A percentile compares a stretch with the other conserved stretches of the same genome.
phyloP scores from a whole-genome alignment of 2,329 filamentous ascomycete species.

The Truncatella angustata region DNA sequence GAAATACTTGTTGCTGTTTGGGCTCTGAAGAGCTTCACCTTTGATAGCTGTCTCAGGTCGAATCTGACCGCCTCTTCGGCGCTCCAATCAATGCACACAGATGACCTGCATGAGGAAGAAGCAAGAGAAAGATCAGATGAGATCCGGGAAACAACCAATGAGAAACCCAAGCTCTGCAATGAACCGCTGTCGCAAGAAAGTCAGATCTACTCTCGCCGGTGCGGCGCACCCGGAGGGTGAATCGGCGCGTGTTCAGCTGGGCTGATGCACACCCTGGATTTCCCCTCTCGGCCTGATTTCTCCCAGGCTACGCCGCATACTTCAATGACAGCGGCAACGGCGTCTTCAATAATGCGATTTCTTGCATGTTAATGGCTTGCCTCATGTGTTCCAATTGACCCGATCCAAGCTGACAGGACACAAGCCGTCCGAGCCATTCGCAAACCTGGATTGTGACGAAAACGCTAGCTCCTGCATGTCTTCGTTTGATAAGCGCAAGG shows the following conservation, averaged over 20 bases:
- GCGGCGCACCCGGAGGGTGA: slow-evolving; percentile 6
- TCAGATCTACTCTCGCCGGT: slow-evolving; percentile 14
- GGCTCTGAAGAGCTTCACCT: slow-evolving; percentile 1
- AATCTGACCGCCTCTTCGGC: slow-evolving; percentile 14
- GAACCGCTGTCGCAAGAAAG: slow-evolving; percentile 5
- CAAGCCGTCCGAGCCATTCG: background rate
- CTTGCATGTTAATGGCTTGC: slow-evolving; percentile 1
- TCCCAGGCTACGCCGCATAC: background rate
- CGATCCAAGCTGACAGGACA: background rate
- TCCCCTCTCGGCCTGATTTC: slow-evolving; percentile 2
- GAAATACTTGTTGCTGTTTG: background rate
- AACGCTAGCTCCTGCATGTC: slow-evolving; percentile 1
- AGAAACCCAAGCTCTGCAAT: slow-evolving; percentile 8
- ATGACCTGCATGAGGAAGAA: slow-evolving; percentile 19
- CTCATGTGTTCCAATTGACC: background rate
- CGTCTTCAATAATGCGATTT: slow-evolving; percentile 6
- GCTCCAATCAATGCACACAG: background rate
- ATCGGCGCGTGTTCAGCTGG: slow-evolving; percentile 14
- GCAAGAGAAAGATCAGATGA: slow-evolving; percentile 13
- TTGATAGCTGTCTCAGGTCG: slow-evolving; percentile 9
- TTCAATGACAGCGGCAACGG: slow-evolving; percentile 6
- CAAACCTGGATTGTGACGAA: background rate
- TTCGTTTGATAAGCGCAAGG: slow-evolving; percentile 1
- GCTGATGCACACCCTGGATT: slow-evolving; percentile 6
- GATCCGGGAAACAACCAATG: slow-evolving; percentile 15